Base-by-base conservation (phyloP, 441 rosid species). In the Erysimum cheiri region DNA sequence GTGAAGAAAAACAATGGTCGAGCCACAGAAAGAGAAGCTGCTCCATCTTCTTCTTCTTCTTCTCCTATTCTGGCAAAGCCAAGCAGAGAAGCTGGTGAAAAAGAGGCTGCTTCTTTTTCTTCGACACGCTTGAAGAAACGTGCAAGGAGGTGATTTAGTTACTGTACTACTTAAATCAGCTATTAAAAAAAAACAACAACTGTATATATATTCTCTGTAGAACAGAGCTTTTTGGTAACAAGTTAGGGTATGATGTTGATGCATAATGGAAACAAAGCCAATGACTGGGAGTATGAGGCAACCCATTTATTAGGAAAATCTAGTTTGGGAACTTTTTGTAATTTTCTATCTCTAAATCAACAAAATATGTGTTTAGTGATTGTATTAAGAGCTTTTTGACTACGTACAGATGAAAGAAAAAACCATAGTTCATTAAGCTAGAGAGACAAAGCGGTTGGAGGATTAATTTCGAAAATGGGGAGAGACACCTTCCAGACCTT, bases 91-190 rank as follows among this genome's bases (percentile, higher is more conserved):
- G 50, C 50, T 46, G 50, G 6, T 54, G 35, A 80, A 64, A 59
- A 64, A 35, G 80, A 55, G 15, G 73, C 72, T 3, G 63, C 69
- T 37, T 28, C 58, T 36, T 46, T 61, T 29, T 11, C 61, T 53
- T 53, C 61, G 12, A 57, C 73, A 41, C 71, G 32, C 12, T 64
- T 66, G 49, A 83, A 76, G 64, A 83, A 77, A 74, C 80, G 83
- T 35, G 55, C 26, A 12, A 79, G 74, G 70, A 83, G 65, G 71
- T 77, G 74, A 75, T 47, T 43, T 55, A 43, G 11, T 43, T 43
- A 57, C n/a, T n/a, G n/a, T n/a, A n/a, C n/a, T n/a, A n/a, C n/a
- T n/a, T n/a, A n/a, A n/a, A n/a, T n/a, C n/a, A n/a, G n/a, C n/a
- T n/a, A n/a, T n/a, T n/a, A n/a, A n/a, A n/a, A n/a, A n/a, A n/a